Percentiles rank a stretch among this genome's conserved stretches.
Conservation (phyloP, 75 land plant genomes). For the Picea glauca region DNA sequence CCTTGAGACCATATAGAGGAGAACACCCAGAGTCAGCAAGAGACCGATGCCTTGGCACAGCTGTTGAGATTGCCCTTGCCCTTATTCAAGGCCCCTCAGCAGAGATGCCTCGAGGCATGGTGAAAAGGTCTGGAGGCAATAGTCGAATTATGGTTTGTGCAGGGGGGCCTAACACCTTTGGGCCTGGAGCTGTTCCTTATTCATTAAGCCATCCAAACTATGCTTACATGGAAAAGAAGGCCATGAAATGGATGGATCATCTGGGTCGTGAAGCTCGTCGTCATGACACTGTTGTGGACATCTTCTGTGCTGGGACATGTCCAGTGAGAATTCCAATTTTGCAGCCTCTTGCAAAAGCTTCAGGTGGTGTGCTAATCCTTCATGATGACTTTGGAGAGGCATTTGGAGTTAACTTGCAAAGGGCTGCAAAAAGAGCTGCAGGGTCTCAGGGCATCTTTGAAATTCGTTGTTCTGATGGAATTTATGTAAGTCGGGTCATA, state of each 20-base stretch:
- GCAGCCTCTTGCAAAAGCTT: slow-evolving; percentile 90
- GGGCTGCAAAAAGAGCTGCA: slow-evolving; percentile 77
- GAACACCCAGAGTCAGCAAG: slow-evolving; percentile 70
- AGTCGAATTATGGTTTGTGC: slow-evolving; percentile 86
- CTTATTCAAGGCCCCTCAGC: slow-evolving; percentile 92
- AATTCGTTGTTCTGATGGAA: slow-evolving; percentile 85
- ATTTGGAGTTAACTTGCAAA: slow-evolving; percentile 92
- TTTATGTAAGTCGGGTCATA: slow-evolving; percentile 71
- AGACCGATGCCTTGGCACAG: slow-evolving; percentile 90
- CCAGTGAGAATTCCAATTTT: slow-evolving; percentile 88
- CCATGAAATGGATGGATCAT: slow-evolving; percentile 92
- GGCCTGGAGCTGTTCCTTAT: slow-evolving; percentile 95
- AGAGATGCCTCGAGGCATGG: slow-evolving; percentile 64
- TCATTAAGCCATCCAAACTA: slow-evolving; percentile 90
- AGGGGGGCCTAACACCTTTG: slow-evolving; percentile 94
- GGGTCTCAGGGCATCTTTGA: slow-evolving; percentile 90
- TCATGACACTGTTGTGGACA: slow-evolving; percentile 74
- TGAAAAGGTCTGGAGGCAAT: slow-evolving; percentile 83
- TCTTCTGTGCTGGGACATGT: slow-evolving; percentile 98
- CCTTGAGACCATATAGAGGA: slow-evolving; percentile 77
- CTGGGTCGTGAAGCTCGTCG: slow-evolving; percentile 76
- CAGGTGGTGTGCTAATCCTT: slow-evolving; percentile 91
- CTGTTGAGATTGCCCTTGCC: slow-evolving; percentile 91
- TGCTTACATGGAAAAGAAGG: slow-evolving; percentile 80
- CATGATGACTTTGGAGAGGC: slow-evolving; percentile 99